phyloP scores from a whole-genome alignment of 1,139 yeast genomes.

The Sugiyamaella japonica region DNA sequence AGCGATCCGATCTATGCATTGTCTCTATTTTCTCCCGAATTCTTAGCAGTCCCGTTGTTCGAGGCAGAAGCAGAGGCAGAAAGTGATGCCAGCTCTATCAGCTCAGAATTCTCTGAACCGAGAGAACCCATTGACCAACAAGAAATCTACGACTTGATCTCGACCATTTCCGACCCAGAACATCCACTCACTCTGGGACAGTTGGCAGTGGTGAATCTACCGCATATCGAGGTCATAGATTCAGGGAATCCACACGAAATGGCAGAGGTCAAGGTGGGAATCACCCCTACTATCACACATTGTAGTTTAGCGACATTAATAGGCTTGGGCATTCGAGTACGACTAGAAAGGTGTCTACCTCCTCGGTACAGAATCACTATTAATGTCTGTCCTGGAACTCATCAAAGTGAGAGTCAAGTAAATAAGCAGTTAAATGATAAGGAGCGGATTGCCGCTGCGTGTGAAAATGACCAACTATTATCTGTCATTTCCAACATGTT shows the following conservation, averaged over 20 bases:
- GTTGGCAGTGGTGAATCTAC: conserved; percentile 85
- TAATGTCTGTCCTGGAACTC: conserved; percentile 85
- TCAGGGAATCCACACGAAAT: conserved; percentile 53
- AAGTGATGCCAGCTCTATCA: conserved; percentile 10
- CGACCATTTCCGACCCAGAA: conserved; percentile 94
- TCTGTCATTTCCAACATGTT: conserved; percentile 91
- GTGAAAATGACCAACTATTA: conserved; percentile 90
- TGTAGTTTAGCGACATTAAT: conserved; percentile 95
- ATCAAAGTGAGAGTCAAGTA: conserved; percentile 93
- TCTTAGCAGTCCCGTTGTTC: neutral
- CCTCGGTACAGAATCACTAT: conserved; percentile 79
- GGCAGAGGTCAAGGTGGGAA: conserved; percentile 75
- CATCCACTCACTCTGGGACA: conserved; percentile 96
- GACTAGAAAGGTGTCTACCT: conserved; percentile 86
- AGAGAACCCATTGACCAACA: conserved; percentile 74
- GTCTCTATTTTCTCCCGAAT: conserved; percentile 28
- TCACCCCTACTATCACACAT: conserved; percentile 97
- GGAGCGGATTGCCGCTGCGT: conserved; percentile 98
- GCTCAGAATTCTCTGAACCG: conserved; percentile 15
- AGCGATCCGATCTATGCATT: conserved; percentile 24
- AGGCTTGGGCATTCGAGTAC: conserved; percentile 90
- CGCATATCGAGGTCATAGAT: conserved; percentile 71
- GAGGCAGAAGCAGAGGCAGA: neutral
- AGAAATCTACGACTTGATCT: conserved; percentile 71
- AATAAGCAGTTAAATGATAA: conserved; percentile 96